Conservation (phyloP, 495 filamentous ascomycete genomes). For the Aspergillus incahuasiensis region DNA sequence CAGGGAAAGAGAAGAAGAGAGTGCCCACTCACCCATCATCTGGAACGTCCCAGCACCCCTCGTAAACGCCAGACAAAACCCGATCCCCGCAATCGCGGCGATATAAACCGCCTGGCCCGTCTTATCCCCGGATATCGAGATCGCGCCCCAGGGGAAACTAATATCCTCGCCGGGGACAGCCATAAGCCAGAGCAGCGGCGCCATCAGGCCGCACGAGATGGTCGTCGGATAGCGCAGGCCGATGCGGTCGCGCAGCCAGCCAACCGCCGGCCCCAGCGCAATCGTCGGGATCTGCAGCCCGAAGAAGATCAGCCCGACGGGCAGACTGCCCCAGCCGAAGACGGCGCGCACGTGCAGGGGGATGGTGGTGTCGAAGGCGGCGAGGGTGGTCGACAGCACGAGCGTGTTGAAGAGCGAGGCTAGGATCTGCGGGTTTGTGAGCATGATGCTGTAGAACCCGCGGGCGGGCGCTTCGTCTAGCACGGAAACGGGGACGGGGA, state of each 20-base stretch:
- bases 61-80: conserved; percentile 1
- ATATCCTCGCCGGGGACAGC: conserved; percentile 7
- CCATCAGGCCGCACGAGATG: conserved; percentile 9
- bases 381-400: conserved; percentile 5
- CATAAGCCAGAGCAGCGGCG: conserved; percentile 13
- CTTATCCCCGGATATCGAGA: background rate
- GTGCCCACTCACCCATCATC: conserved; percentile 8
- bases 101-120: conserved; percentile 2
- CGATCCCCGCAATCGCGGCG: conserved; percentile 2
- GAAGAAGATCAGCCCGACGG: conserved; percentile 22
- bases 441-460: conserved; percentile 16
- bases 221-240: conserved; percentile 17
- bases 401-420: conserved; percentile 7
- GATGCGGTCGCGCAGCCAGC: conserved; percentile 20
- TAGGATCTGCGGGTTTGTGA: conserved; percentile 12
- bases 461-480: too few relatives aligned
- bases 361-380: conserved; percentile 21
- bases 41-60: conserved; percentile 7
- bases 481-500: too few relatives aligned
- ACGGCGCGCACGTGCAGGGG: conserved; percentile 18
- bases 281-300: conserved; percentile 16
- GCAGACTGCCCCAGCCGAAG: conserved; percentile 20
- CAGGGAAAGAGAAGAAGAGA: background rate
- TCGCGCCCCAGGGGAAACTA: conserved; percentile 2
- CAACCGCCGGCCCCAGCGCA: conserved; percentile 11